phyloP scores from a whole-genome alignment of 345 rosid species.

The Salix koriyanagi region DNA sequence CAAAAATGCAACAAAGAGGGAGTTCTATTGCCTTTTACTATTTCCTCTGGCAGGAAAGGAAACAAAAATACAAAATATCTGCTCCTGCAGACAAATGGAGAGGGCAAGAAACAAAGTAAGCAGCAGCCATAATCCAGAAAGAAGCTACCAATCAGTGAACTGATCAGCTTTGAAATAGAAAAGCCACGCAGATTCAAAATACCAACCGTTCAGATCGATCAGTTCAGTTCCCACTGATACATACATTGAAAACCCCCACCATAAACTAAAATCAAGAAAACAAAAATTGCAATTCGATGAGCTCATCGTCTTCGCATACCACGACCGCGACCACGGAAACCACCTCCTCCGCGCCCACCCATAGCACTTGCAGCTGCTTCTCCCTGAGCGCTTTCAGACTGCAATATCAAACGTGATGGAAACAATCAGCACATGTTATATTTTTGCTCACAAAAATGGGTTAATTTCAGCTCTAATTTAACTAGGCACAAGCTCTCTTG shows the following conservation, averaged over 20 bases:
- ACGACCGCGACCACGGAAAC: conserved; percentile 82
- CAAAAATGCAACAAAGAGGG: background rate
- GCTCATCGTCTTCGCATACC: conserved; percentile 94
- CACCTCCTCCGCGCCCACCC: conserved; percentile 81
- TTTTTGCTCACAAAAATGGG: background rate
- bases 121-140: background rate
- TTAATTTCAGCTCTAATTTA: background rate
- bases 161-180: background rate
- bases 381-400: conserved; percentile 99
- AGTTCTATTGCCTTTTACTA: background rate
- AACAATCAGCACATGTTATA: background rate
- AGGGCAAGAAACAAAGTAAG: background rate
- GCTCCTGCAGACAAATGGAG: background rate
- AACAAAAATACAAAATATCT: background rate
- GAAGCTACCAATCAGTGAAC: background rate
- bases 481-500: background rate
- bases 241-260: conserved; percentile 1
- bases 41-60: background rate
- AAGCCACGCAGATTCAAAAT: background rate
- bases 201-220: background rate
- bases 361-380: conserved; percentile 86
- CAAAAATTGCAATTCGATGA: background rate
- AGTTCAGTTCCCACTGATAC: background rate
- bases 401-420: conserved; percentile 17
- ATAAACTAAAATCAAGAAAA: background rate